These are phyloP conservation scores for Hamigera avellanea DNA, from an alignment of 495 filamentous ascomycete species.

Conservation along the genomic window DNA sequence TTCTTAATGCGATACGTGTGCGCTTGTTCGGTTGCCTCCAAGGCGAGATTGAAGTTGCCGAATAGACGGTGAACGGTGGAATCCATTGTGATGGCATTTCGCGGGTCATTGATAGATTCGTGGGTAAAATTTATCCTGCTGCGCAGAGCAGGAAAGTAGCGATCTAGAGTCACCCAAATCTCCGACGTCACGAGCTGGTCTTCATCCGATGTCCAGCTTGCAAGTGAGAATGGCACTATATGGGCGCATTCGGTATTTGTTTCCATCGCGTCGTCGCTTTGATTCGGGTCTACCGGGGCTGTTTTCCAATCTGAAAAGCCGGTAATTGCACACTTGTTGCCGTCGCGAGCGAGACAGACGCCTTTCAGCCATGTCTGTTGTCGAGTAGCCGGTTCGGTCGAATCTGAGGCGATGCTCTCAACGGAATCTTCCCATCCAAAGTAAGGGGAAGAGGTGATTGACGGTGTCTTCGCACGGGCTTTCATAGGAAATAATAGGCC, in stretches of 20 bases:
- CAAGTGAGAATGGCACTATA: neutral
- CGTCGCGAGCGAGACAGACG: no score
- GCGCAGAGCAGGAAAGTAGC: neutral
- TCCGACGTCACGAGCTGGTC: neutral
- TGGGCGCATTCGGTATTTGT: neutral
- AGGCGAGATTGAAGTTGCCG: neutral
- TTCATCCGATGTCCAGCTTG: neutral
- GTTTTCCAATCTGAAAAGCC: no score
- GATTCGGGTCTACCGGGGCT: no score
- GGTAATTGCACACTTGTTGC: no score
- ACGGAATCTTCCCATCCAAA: no score
- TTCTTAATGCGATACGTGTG: neutral
- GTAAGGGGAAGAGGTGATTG: no score
- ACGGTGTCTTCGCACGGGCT: no score
- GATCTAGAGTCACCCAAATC: neutral
- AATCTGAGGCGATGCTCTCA: no score
- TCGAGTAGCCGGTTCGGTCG: no score
- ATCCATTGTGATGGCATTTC: neutral
- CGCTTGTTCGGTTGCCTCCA: neutral
- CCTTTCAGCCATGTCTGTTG: no score
- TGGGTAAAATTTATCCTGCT: neutral
- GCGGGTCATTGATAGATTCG: neutral
- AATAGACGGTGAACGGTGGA: neutral
- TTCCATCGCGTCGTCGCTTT: neutral
- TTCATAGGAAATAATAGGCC: no score